Evolutionary conservation across 2,329 filamentous ascomycete genomes (phyloP).

Genomic region (Ophiostoma sp.): DNA sequence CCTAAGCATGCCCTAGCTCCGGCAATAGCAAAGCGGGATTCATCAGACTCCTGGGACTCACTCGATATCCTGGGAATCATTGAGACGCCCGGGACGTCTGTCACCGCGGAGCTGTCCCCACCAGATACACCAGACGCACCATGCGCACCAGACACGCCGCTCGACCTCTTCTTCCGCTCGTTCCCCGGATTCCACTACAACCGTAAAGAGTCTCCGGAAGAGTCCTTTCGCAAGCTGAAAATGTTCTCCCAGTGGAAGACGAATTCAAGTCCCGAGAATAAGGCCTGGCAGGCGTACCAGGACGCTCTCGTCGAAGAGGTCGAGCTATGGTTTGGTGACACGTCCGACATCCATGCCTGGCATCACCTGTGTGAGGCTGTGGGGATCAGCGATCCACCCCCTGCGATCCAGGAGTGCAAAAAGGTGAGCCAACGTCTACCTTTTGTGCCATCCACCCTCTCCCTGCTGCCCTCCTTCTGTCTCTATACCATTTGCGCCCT

Average conservation of each 20-base stretch:
- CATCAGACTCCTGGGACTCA: not conserved
- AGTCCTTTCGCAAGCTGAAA: conserved; percentile 12
- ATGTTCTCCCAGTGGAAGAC: not conserved
- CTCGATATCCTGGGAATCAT: not conserved
- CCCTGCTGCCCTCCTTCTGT: not conserved
- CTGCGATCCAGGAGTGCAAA: not conserved
- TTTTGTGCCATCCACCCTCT: not conserved
- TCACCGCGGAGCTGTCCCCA: not conserved
- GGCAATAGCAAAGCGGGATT: not conserved
- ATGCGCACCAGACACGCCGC: not conserved
- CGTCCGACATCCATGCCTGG: conserved; percentile 15
- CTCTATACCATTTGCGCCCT: not conserved
- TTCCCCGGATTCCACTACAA: not conserved
- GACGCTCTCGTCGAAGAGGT: conserved; percentile 16
- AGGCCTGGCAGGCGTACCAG: conserved; percentile 4
- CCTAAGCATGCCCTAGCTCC: not conserved
- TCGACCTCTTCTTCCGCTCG: not conserved
- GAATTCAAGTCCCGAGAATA: not conserved
- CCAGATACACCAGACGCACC: not conserved
- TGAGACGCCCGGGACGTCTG: not conserved
- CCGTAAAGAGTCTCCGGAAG: not conserved
- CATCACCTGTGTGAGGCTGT: conserved; percentile 18
- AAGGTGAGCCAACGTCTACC: not conserved
- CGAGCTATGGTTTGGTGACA: conserved; percentile 16
- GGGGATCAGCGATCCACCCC: not conserved